These are phyloP conservation scores for Fusarium nematophilum DNA, from an alignment of 2,329 filamentous ascomycete species.

Conservation along the genomic window DNA sequence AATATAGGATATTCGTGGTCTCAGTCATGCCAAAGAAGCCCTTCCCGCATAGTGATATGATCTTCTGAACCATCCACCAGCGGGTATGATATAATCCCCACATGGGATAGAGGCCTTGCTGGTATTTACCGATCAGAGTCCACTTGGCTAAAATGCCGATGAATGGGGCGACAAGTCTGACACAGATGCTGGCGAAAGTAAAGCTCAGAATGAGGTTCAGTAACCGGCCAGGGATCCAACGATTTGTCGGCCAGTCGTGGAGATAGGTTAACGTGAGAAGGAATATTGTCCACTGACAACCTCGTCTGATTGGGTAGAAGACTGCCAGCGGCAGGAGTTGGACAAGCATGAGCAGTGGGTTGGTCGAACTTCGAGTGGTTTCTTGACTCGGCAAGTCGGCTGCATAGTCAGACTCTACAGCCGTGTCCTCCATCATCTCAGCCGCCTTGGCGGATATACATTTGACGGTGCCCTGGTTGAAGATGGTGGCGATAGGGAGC, in stretches of 20 bases:
- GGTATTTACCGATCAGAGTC: conserved; percentile 64
- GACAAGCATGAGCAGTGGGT: conserved; percentile 58
- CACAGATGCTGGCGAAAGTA: conserved; percentile 53
- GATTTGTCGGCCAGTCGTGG: conserved; percentile 53
- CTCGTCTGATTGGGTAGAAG: conserved; percentile 63
- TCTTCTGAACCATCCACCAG: conserved; percentile 70
- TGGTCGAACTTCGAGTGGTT: conserved; percentile 59
- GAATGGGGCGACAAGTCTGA: conserved; percentile 55
- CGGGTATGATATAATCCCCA: conserved; percentile 68
- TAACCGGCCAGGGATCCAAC: conserved; percentile 57
- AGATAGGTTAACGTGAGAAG: conserved; percentile 58
- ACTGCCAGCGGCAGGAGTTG: conserved; percentile 63
- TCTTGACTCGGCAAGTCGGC: conserved; percentile 48
- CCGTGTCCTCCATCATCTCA: no score
- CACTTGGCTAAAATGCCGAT: conserved; percentile 65
- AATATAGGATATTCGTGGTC: conserved; percentile 57
- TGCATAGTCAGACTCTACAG: conserved; percentile 20
- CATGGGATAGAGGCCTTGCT: conserved; percentile 67
- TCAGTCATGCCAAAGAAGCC: conserved; percentile 58
- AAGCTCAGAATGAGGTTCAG: conserved; percentile 61
- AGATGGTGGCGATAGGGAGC: conserved; percentile 63
- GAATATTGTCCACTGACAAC: conserved; percentile 64
- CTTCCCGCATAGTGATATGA: conserved; percentile 59
- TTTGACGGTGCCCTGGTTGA: conserved; percentile 59
- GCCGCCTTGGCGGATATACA: no score